Percentiles rank a stretch among this genome's conserved stretches.
phyloP scores from a whole-genome alignment of 192 early-diverging fungal species.

The Coemansia sp. region DNA sequence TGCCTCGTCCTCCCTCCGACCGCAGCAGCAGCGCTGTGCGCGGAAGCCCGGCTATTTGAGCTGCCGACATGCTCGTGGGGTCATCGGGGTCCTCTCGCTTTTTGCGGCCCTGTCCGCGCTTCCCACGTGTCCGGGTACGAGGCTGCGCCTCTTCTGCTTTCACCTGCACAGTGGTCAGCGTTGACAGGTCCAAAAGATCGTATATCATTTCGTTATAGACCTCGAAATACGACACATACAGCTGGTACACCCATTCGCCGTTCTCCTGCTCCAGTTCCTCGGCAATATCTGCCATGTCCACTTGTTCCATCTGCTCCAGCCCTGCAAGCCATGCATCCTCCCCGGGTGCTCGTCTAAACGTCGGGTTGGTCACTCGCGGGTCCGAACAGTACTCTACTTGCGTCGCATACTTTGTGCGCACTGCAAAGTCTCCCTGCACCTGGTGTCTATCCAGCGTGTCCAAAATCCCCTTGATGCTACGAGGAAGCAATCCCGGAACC shows the following conservation, averaged over 20 bases:
- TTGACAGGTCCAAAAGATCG: conserved; percentile 68
- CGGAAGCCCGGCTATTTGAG: conserved; percentile 27
- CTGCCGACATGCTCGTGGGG: conserved; percentile 24
- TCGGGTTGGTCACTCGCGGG: conserved; percentile 22
- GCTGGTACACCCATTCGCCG: conserved; percentile 66
- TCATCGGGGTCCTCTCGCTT: conserved; percentile 19
- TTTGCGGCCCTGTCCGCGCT: conserved; percentile 2
- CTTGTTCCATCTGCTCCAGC: conserved; percentile 4
- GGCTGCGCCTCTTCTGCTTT: background rate
- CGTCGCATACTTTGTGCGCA: conserved; percentile 40
- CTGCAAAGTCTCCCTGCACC: conserved; percentile 39
- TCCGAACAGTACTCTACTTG: conserved; percentile 49
- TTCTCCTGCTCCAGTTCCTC: conserved; percentile 15
- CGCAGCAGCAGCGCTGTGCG: conserved; percentile 30
- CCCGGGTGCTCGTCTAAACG: conserved; percentile 34
- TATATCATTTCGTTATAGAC: conserved; percentile 86
- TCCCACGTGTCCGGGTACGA: background rate
- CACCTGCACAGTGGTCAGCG: conserved; percentile 46
- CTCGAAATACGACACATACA: conserved; percentile 88
- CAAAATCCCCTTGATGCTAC: conserved; percentile 59
- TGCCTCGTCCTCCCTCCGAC: conserved; percentile 38
- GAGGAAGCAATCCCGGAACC: conserved; percentile 58
- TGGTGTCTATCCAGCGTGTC: conserved; percentile 47
- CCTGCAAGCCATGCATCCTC: conserved; percentile 44
- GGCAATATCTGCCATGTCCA: conserved; percentile 14